A percentile compares a stretch with the other conserved stretches of the same genome.
Evolutionary conservation across 139 green algal species (phyloP).

Genomic region (Desmodesmus armatus): DNA sequence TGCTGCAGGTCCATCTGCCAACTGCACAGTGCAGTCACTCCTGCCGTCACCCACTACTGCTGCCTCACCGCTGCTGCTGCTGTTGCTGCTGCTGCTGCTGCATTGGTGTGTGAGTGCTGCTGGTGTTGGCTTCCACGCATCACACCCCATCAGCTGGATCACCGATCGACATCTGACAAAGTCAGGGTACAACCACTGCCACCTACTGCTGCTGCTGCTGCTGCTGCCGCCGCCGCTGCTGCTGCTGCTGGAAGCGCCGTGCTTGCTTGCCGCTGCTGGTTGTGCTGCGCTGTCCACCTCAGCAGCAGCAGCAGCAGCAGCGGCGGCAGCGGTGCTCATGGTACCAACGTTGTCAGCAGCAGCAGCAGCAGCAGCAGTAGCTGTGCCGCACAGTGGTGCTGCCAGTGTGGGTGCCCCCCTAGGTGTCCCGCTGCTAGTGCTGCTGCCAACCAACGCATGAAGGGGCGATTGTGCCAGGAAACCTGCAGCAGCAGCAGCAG

Average conservation of each 20-base stretch:
- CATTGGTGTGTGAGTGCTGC: no score
- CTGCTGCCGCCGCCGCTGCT: constrained; percentile 7
- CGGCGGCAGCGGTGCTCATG: background rate
- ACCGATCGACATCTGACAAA: constrained; percentile 33
- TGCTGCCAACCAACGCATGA: constrained; percentile 8
- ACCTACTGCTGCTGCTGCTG: background rate
- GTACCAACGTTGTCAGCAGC: no score
- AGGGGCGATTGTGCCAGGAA: background rate
- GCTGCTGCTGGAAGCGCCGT: background rate
- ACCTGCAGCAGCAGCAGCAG: constrained; percentile 9
- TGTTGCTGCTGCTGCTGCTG: constrained; percentile 5
- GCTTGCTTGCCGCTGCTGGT: background rate
- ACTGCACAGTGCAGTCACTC: background rate
- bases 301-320: background rate
- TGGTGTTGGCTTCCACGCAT: background rate
- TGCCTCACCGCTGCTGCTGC: background rate
- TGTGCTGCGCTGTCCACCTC: background rate
- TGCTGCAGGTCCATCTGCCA: background rate
- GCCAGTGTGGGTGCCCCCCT: background rate
- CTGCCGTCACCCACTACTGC: background rate
- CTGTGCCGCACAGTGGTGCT: background rate
- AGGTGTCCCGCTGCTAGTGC: constrained; percentile 8
- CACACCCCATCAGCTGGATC: constrained; percentile 15
- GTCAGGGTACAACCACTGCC: background rate
- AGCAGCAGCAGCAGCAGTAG: background rate